Conservation (phyloP, 2,329 filamentous ascomycete species). For the Penicillium sp. region DNA sequence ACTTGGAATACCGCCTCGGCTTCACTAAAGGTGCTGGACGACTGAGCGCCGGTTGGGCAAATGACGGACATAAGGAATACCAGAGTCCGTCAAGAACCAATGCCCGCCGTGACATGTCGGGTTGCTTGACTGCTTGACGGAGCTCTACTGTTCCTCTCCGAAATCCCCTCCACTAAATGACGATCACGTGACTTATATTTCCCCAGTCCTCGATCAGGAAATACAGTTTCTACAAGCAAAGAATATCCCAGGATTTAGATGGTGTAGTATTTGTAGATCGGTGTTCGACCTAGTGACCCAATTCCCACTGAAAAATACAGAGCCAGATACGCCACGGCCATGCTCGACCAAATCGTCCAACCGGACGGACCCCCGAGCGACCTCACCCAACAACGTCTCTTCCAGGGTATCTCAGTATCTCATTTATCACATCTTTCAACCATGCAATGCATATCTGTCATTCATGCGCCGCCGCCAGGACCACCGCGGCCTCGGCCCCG, state of each 20-base stretch:
- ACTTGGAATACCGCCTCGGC: constrained; percentile 3
- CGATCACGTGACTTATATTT: constrained; percentile 13
- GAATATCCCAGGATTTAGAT: constrained; percentile 8
- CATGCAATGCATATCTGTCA: constrained; percentile 16
- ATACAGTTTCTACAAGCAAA: neutral
- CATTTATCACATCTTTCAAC: constrained; percentile 23
- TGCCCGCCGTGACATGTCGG: constrained; percentile 33
- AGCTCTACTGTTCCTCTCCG: constrained; percentile 1
- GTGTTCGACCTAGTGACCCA: constrained; percentile 23
- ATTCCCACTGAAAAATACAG: constrained; percentile 32
- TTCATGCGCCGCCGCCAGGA: constrained; percentile 7
- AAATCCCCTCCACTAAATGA: neutral
- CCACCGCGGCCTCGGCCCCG: constrained; percentile 38
- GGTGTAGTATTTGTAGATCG: constrained; percentile 15
- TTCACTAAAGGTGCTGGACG: constrained; percentile 12
- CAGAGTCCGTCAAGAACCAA: constrained; percentile 39
- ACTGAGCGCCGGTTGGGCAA: constrained; percentile 20
- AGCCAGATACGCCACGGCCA: constrained; percentile 41
- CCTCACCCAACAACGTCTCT: constrained; percentile 24
- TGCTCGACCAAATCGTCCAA: constrained; percentile 34
- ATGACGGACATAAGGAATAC: constrained; percentile 41
- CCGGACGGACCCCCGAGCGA: constrained; percentile 27
- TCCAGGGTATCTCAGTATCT: constrained; percentile 41
- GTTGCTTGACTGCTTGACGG: constrained; percentile 6
- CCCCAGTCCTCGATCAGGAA: neutral